These are phyloP conservation scores for Penicillium paradoxum DNA, from an alignment of 495 filamentous ascomycete species.

Conservation along the genomic window DNA sequence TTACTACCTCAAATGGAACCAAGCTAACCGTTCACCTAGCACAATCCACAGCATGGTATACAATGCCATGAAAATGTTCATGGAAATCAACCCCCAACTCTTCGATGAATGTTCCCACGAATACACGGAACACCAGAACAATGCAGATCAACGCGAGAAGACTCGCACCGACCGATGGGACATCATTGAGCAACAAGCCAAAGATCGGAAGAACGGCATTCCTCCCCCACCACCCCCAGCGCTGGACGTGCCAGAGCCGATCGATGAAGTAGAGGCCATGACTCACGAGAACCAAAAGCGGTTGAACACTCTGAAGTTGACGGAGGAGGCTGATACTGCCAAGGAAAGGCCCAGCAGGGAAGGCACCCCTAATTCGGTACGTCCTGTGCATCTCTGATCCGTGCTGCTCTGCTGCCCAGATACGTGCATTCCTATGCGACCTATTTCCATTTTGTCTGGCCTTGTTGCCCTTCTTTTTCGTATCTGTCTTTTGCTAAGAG, in stretches of 20 bases:
- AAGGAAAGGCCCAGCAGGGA: constrained; percentile 46
- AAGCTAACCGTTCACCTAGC: constrained; percentile 42
- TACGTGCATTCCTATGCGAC: constrained; percentile 15
- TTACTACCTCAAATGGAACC: not conserved
- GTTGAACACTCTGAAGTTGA: constrained; percentile 76
- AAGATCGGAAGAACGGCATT: constrained; percentile 54
- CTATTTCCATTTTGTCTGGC: constrained; percentile 8
- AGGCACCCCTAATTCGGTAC: constrained; percentile 41
- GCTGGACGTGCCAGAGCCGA: constrained; percentile 49
- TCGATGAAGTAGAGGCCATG: constrained; percentile 67
- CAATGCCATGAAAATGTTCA: constrained; percentile 99
- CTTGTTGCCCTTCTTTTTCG: constrained; percentile 4
- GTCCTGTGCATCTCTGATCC: constrained; percentile 30
- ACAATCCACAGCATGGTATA: constrained; percentile 99
- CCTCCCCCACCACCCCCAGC: constrained; percentile 32
- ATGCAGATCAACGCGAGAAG: constrained; percentile 70
- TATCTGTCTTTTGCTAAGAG: constrained; percentile 44
- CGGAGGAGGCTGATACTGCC: constrained; percentile 56
- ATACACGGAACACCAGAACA: constrained; percentile 95
- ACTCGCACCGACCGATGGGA: constrained; percentile 82
- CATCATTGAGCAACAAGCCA: constrained; percentile 72
- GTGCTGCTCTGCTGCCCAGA: constrained; percentile 16
- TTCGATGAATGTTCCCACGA: constrained; percentile 98
- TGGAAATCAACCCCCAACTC: constrained; percentile 98
- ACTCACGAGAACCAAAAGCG: constrained; percentile 80